A percentile compares a stretch with the other conserved stretches of the same genome.
phyloP scores from a whole-genome alignment of 2,329 filamentous ascomycete species.

The Apiospora rasikravindrae region DNA sequence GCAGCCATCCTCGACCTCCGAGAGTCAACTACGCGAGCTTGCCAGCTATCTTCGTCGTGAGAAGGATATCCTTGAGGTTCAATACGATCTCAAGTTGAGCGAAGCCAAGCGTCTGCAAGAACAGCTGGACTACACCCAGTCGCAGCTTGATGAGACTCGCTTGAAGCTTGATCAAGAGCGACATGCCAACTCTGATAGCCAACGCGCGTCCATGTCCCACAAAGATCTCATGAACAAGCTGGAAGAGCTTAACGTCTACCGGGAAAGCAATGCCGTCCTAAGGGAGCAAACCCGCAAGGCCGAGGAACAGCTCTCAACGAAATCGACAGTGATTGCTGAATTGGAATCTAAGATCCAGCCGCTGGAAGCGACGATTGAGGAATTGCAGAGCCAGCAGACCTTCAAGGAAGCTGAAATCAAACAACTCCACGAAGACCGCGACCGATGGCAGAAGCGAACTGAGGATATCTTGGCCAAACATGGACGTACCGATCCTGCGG shows the following conservation, averaged over 20 bases:
- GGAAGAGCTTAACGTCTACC: conserved; percentile 93
- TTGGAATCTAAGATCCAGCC: conserved; percentile 80
- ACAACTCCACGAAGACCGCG: conserved; percentile 87
- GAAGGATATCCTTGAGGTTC: conserved; percentile 98
- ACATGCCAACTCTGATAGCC: conserved; percentile 73
- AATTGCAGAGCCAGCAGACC: conserved; percentile 80
- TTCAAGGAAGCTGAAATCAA: conserved; percentile 88
- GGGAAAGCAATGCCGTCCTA: conserved; percentile 90
- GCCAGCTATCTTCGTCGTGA: conserved; percentile 91
- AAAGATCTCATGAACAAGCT: conserved; percentile 93
- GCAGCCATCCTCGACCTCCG: conserved; percentile 60
- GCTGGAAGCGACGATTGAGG: conserved; percentile 77
- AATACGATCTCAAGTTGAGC: conserved; percentile 86
- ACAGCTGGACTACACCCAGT: conserved; percentile 84
- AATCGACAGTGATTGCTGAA: conserved; percentile 75
- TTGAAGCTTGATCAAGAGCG: conserved; percentile 92
- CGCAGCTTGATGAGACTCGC: conserved; percentile 85
- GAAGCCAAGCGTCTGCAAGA: conserved; percentile 89
- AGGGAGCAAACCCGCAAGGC: conserved; percentile 84
- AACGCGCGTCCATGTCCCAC: conserved; percentile 77
- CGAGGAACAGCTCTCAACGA: conserved; percentile 76
- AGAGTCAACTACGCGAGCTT: conserved; percentile 84
- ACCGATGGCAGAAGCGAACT: conserved; percentile 93
- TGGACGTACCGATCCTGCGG: conserved; percentile 90
- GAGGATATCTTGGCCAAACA: conserved; percentile 97